Percentiles rank a stretch among this genome's conserved stretches.
These are phyloP conservation scores for Yarrowia sp. DNA, from an alignment of 805 yeast genomes.

Conservation along the genomic window DNA sequence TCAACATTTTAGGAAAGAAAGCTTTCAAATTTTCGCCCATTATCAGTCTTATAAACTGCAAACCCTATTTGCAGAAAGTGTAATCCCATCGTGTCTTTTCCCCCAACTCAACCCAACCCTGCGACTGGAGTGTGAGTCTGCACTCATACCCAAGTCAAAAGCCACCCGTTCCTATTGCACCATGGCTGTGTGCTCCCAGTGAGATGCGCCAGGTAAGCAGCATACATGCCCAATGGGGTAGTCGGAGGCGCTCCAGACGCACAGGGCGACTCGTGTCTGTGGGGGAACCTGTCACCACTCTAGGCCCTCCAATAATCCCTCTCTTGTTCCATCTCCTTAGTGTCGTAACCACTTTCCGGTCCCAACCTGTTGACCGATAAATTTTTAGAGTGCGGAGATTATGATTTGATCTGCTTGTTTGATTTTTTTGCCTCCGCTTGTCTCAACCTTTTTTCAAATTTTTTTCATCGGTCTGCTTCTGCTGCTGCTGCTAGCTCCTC, in stretches of 20 bases:
- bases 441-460: background rate
- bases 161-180: background rate
- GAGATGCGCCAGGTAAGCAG: constrained; percentile 1
- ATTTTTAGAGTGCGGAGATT: constrained; percentile 9
- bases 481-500: background rate
- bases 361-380: background rate
- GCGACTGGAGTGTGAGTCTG: background rate
- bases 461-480: background rate
- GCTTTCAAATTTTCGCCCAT: constrained; percentile 21
- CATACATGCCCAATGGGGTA: constrained; percentile 12
- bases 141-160: constrained; percentile 6
- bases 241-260: constrained; percentile 15
- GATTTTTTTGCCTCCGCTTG: background rate
- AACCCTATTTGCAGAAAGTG: constrained; percentile 21
- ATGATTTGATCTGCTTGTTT: background rate
- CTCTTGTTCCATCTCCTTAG: background rate
- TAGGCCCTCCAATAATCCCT: background rate
- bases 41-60: constrained; percentile 17
- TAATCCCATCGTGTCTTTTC: background rate
- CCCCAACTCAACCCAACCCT: background rate
- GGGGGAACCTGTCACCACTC: background rate
- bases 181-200: background rate
- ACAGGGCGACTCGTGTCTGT: background rate
- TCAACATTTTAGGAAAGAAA: constrained; percentile 24
- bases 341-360: background rate